Percentiles rank a stretch among this genome's conserved stretches.
These are phyloP conservation scores for Sarcomyxa edulis DNA, from an alignment of 768 basidiomycete species.

Conservation along the genomic window DNA sequence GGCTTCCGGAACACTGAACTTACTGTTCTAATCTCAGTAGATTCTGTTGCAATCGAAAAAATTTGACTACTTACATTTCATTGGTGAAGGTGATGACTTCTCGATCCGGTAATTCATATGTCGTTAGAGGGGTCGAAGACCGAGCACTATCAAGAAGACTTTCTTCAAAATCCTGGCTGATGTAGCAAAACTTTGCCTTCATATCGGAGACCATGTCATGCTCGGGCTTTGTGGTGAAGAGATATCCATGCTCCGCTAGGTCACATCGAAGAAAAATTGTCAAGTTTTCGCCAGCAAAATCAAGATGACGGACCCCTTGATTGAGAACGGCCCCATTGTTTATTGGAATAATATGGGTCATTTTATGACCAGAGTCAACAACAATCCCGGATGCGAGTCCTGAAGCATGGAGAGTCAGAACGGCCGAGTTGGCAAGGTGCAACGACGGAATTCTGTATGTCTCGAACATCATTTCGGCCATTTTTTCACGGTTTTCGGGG, in stretches of 20 bases:
- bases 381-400: constrained; percentile 94
- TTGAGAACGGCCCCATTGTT: constrained; percentile 92
- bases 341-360: constrained; percentile 92
- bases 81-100: constrained; percentile 72
- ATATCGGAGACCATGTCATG: constrained; percentile 72
- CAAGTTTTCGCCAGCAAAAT: constrained; percentile 88
- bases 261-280: constrained; percentile 68
- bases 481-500: constrained; percentile 66
- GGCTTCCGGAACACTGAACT: constrained; percentile 92
- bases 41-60: constrained; percentile 38
- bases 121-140: constrained; percentile 66
- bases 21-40: constrained; percentile 37
- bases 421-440: constrained; percentile 73
- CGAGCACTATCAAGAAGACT: constrained; percentile 71
- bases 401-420: constrained; percentile 86
- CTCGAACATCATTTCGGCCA: constrained; percentile 75
- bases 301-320: constrained; percentile 88
- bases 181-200: constrained; percentile 76
- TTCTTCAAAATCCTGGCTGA: constrained; percentile 73
- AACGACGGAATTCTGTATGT: constrained; percentile 69
- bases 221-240: constrained; percentile 69
- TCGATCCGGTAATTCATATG: constrained; percentile 67
- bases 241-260: constrained; percentile 63
- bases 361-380: constrained; percentile 93
- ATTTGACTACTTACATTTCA: constrained; percentile 43